Evolutionary conservation across 176 grass and related monocot species (phyloP).

Genomic region (Miscanthus lutarioriparius): DNA sequence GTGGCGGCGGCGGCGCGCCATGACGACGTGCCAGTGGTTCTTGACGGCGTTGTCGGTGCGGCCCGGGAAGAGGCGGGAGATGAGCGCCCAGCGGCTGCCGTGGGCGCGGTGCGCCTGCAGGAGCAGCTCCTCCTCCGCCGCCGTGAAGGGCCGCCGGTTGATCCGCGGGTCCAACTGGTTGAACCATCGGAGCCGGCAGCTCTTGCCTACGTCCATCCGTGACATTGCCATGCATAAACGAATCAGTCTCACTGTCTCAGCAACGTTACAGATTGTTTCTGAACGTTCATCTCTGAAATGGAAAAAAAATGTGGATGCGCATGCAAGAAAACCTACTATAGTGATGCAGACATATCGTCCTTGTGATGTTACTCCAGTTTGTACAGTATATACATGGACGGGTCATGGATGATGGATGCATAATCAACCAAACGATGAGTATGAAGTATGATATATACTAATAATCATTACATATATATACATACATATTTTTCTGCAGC

Average conservation of each 20-base stretch:
- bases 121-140: slow-evolving; percentile 65
- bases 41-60: slow-evolving; percentile 69
- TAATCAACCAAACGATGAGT: too few species aligned
- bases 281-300: not conserved
- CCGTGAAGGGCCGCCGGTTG: slow-evolving; percentile 67
- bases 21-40: slow-evolving; percentile 74
- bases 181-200: slow-evolving; percentile 76
- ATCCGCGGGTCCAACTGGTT: slow-evolving; percentile 80
- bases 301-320: too few species aligned
- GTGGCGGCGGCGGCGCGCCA: slow-evolving; percentile 48
- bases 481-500: too few species aligned
- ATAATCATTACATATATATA: too few species aligned
- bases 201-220: slow-evolving; percentile 45
- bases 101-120: slow-evolving; percentile 50
- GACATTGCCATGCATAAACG: not conserved
- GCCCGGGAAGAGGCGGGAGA: slow-evolving; percentile 59
- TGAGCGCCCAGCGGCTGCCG: slow-evolving; percentile 64
- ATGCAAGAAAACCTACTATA: not conserved
- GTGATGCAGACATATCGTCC: too few species aligned
- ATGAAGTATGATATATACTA: too few species aligned
- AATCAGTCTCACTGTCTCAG: too few species aligned
- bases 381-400: too few species aligned
- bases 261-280: too few species aligned
- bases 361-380: too few species aligned
- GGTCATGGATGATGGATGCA: too few species aligned